A percentile compares a stretch with the other conserved stretches of the same genome.
phyloP scores from a whole-genome alignment of 2,329 filamentous ascomycete genomes.

The Aureobasidium pullulans region DNA sequence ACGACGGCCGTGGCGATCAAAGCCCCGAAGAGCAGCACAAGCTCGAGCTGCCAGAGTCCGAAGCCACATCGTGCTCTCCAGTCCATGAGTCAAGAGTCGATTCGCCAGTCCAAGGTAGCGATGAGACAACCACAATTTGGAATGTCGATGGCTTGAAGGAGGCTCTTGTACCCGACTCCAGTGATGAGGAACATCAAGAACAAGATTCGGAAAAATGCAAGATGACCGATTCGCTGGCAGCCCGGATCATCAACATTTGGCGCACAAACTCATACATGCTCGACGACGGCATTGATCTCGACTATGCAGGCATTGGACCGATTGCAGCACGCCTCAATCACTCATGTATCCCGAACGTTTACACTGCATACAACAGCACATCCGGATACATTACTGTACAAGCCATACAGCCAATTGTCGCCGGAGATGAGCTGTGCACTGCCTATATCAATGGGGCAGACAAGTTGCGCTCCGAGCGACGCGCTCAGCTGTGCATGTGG shows the following conservation, averaged over 20 bases:
- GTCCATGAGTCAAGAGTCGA: background rate
- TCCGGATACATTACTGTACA: slow-evolving; percentile 18
- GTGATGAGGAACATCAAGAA: background rate
- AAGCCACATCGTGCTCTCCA: background rate
- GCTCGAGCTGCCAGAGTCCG: background rate
- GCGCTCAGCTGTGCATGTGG: slow-evolving; percentile 18
- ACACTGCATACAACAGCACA: slow-evolving; percentile 12
- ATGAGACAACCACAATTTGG: background rate
- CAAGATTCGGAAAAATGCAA: background rate
- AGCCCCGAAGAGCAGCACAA: background rate
- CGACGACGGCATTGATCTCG: slow-evolving; percentile 1
- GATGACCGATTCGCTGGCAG: background rate
- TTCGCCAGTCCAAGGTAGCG: background rate
- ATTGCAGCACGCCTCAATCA: slow-evolving; percentile 15
- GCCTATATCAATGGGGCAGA: slow-evolving; percentile 17
- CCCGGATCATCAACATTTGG: slow-evolving; percentile 5
- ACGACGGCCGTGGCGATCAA: background rate
- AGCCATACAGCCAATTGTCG: slow-evolving; percentile 22
- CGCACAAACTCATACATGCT: slow-evolving; percentile 3
- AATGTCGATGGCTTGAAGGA: background rate
- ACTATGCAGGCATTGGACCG: slow-evolving; percentile 8
- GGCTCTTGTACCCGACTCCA: background rate
- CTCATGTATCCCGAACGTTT: slow-evolving; percentile 16
- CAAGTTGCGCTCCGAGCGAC: slow-evolving; percentile 12
- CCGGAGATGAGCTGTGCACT: slow-evolving; percentile 22